Conservation (phyloP, 306 rosid genomes). For the Carpinus fangiana region DNA sequence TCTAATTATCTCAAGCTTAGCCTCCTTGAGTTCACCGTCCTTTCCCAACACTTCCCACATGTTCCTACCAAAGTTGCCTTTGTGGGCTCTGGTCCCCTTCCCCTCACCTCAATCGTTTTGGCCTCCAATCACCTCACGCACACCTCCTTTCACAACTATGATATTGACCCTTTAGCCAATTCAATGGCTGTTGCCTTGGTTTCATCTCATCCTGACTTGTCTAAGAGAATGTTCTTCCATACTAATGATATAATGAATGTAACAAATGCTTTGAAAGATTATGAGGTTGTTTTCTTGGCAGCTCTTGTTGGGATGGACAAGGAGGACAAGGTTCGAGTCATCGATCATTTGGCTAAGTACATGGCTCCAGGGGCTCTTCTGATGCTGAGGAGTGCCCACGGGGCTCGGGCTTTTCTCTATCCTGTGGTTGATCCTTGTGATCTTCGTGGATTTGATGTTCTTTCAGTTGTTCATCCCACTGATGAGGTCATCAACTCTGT, state of each 20-base stretch:
- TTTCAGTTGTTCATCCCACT: constrained; percentile 72
- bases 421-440: constrained; percentile 74
- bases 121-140: constrained; percentile 65
- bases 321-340: constrained; percentile 51
- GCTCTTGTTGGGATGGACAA: constrained; percentile 86
- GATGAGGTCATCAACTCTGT: constrained; percentile 84
- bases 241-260: constrained; percentile 67
- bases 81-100: constrained; percentile 91
- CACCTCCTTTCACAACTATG: constrained; percentile 72
- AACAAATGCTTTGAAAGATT: constrained; percentile 40
- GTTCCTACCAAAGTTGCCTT: constrained; percentile 57
- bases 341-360: constrained; percentile 57
- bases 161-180: constrained; percentile 67
- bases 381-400: constrained; percentile 88
- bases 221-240: constrained; percentile 65
- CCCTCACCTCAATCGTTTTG: constrained; percentile 75
- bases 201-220: constrained; percentile 54
- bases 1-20: constrained; percentile 74
- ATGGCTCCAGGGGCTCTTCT: constrained; percentile 73
- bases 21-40: constrained; percentile 69
- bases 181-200: constrained; percentile 56
- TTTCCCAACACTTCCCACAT: constrained; percentile 43
- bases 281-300: constrained; percentile 77
- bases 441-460: constrained; percentile 70
- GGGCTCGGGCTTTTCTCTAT: constrained; percentile 84